Evolutionary conservation across 805 yeast species (phyloP), one percentile per base, ranked within the genome.

Genomic region (Saturnispora saitoi): DNA sequence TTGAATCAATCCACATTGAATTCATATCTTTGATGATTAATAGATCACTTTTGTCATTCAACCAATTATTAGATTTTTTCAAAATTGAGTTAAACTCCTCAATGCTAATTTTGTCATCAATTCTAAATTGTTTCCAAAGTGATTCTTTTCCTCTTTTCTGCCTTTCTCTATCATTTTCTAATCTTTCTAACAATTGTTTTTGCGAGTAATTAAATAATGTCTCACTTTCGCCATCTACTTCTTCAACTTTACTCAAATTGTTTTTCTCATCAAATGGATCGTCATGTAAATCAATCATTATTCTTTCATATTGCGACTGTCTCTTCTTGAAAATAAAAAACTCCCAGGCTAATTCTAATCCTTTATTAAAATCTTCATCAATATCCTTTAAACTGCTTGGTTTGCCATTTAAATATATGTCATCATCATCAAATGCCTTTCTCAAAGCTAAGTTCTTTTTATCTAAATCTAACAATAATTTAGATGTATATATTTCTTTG

Each of bases 151-250:
- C 76, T 54, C 86, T 75, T 61, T 91, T 91, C 59, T 87, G 89
- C 41, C 95, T 71, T 62, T 91, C 99, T 56, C 99, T 71, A 62
- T 91, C 98, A 53, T 83, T 90, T 61, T 91, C 97, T 82, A 91
- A 88, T 51, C 98, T 70, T 32, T 78, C 73, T 15, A 88, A 61
- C 15, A 86, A 79, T 55, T 83, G 87, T 42, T 78, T 60, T 17
- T 61, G 63, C 1, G 61, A 37, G 4, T 32, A 10, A 17, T 20
- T 17, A 17, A 40, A 31, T 30, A 44, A 42, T 17, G 43, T 12
- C 14, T 28, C 34, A 34, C 42, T 19, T 2, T 31, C 17, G 26
- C 17, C 20, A 17, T 28, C 22, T n/a, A n/a, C n/a, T 30, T 32
- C 30, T 31, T 42, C 38, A 20, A 34, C 20, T 7, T 28, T 31